Evolutionary conservation across 305 asterid species (phyloP).

Genomic region (Petunia hybrid): DNA sequence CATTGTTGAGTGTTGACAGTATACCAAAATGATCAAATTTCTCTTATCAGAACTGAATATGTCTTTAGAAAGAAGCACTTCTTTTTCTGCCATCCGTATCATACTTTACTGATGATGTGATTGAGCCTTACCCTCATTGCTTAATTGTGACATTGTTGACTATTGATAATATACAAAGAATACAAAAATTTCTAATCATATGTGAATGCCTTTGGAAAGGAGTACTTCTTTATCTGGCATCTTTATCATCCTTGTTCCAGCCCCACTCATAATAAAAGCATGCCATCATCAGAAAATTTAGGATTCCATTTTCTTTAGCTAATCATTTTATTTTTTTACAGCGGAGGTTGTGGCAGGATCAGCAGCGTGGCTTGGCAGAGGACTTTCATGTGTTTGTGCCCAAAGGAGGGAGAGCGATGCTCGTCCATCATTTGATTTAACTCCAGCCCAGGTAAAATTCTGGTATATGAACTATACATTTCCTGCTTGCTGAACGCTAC

Average conservation of each 20-base stretch:
- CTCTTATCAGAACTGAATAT: neutral
- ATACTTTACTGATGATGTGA: too few relatives aligned
- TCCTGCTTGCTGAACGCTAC: neutral
- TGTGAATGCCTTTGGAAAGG: neutral
- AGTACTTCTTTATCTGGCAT: slow-evolving; percentile 3
- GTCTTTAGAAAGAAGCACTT: slow-evolving; percentile 10
- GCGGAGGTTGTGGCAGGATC: slow-evolving; percentile 96
- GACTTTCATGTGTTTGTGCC: slow-evolving; percentile 97
- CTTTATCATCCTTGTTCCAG: neutral
- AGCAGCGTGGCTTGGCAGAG: slow-evolving; percentile 99
- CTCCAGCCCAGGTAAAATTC: slow-evolving; percentile 78
- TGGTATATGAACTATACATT: slow-evolving; percentile 31
- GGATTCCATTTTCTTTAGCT: slow-evolving; percentile 34
- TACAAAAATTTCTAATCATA: too few relatives aligned
- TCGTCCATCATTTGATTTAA: slow-evolving; percentile 92
- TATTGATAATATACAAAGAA: too few relatives aligned
- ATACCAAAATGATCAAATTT: neutral
- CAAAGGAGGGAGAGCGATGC: slow-evolving; percentile 93
- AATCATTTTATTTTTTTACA: slow-evolving; percentile 51
- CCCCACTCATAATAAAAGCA: slow-evolving; percentile 16
- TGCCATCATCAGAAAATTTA: neutral
- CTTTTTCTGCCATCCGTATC: slow-evolving; percentile 4
- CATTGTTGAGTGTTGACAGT: slow-evolving; percentile 11
- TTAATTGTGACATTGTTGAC: too few relatives aligned
- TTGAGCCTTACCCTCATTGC: too few relatives aligned